Base-by-base conservation (phyloP, 306 rosid genomes). In the Sesbania bispinosa region DNA sequence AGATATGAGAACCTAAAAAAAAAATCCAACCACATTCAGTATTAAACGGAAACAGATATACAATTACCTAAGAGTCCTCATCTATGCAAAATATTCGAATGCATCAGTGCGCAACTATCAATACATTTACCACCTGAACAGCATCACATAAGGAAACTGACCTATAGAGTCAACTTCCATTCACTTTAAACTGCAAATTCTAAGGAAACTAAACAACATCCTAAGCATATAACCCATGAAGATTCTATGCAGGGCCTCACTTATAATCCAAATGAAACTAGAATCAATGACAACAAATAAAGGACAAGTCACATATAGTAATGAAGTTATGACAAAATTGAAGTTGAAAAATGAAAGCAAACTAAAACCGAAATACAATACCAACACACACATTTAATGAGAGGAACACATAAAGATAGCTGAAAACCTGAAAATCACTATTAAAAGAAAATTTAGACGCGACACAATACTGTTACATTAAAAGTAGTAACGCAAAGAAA, bases 1-100 rank as follows among this genome's bases (percentile, higher is more conserved):
- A 0, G 98, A 83, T 51, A 93, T 63, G 29, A 81, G 88, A 75
- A 93, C 96, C 98, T 93, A 15, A 59, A 24, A 45, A 66, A 78
- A 20, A 52, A 60, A 39, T 10, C 6, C 54, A 52, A 61, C 59
- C 50, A 16, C 35, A 72, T 24, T 62, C 46, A 21, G 14, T 36
- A 71, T 57, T 45, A 62, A 45, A 79, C 14, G 73, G 48, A 52
- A 46, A 82, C 32, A 76, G 27, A 39, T 24, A 15, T 0, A 30
- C 32, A 59, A 27, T 42, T 39, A 64, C 60, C 18, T 43, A 59
- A 27, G 66, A 36, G 53, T 19, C 58, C 24, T 20, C 41, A 4
- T 36, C 47, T n/a, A 41, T 45, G 20, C 5, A 20, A 63, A 70
- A 55, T 11, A 53, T 61, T 33, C 0, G 1, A 53, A 45, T 33